phyloP scores from a whole-genome alignment of 2,329 filamentous ascomycete species.

The Fusarium nygamai region DNA sequence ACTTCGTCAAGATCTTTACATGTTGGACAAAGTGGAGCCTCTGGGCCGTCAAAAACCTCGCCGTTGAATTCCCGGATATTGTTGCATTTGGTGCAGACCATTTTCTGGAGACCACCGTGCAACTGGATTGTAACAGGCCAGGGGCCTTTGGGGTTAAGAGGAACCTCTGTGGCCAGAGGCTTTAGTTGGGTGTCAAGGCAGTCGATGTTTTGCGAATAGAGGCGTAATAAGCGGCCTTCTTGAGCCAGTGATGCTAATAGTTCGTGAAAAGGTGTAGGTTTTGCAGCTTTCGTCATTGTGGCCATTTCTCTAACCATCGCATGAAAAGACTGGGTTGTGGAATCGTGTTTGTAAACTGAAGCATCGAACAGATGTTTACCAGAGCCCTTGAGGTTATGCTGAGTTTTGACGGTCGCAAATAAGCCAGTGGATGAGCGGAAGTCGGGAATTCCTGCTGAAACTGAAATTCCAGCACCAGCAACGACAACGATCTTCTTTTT shows the following conservation, averaged over 20 bases:
- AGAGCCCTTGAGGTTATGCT: conserved; percentile 88
- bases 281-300: conserved; percentile 77
- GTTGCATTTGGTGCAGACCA: conserved; percentile 95
- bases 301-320: conserved; percentile 94
- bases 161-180: conserved; percentile 82
- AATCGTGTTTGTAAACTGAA: conserved; percentile 93
- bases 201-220: conserved; percentile 98
- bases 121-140: conserved; percentile 96
- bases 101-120: conserved; percentile 92
- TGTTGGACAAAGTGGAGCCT: conserved; percentile 79
- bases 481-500: conserved; percentile 98
- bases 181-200: conserved; percentile 87
- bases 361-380: conserved; percentile 98
- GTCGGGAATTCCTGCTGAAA: conserved; percentile 95
- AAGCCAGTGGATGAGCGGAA: conserved; percentile 92
- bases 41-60: conserved; percentile 82
- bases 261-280: conserved; percentile 91
- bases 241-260: conserved; percentile 89
- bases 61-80: conserved; percentile 80
- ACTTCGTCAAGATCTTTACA: conserved; percentile 81
- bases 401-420: conserved; percentile 83
- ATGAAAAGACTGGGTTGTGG: conserved; percentile 90
- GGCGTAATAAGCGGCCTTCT: conserved; percentile 85
- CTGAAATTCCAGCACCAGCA: conserved; percentile 95
- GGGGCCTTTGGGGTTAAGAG: conserved; percentile 82